Evolutionary conservation across 805 yeast species (phyloP), one percentile per base, ranked within the genome.

Genomic region (Nematodospora valgi): DNA sequence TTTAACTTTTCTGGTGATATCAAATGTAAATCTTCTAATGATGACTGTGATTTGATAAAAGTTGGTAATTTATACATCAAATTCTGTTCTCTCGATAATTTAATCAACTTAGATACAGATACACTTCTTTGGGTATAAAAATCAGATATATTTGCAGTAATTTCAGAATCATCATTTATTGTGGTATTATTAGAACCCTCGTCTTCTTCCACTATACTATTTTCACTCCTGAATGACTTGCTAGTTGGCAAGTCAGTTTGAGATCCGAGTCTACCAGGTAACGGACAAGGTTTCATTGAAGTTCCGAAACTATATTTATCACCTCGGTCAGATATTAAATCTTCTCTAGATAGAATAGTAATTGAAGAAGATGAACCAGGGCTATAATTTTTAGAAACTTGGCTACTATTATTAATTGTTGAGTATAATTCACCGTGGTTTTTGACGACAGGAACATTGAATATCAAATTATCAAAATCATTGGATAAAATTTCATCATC

Each of bases 1-100:
- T 67, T 68, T 23, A 78, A 51, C 46, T 82, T 82, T 47, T 80
- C 83, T 1, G 67, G 71, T 1, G 87, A 80, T 1, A 82, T 71
- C 23, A 83, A 57, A 32, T 64, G 58, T 41, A 77, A 56, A 52
- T 82, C 86, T 35, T 82, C 88, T 41, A 80, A 42, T 23, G 68
- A 61, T 6, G 62, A 54, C 40, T 68, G 73, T 2, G 65, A 54
- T 37, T 54, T 61, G 23, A 68, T 53, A 37, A 46, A 68, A 23
- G 48, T 58, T 2, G 73, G 73, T 19, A 68, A 43, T 41, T 57
- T 64, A 38, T 61, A 58, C 33, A 62, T 26, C 47, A 62, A 46
- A 22, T 50, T 48, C 27, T 62, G 61, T 22, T 60, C 62, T 29
- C 73, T 46, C 0, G 58, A 38, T 14, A 38, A 38, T 42, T 60